These are phyloP conservation scores for Wickerhamiella lipophila DNA, from an alignment of 805 yeast genomes.

Conservation along the genomic window DNA sequence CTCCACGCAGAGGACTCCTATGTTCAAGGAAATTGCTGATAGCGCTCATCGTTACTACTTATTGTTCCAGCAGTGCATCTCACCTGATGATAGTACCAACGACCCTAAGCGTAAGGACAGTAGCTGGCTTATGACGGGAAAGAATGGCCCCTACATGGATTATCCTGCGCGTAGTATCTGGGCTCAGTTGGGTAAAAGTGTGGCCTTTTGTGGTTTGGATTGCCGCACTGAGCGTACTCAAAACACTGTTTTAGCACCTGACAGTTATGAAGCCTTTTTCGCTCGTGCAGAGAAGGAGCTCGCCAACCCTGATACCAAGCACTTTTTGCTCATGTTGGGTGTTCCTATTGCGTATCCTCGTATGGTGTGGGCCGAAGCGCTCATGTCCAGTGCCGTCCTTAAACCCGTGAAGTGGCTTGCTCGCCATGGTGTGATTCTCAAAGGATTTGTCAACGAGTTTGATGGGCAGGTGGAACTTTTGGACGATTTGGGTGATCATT, in stretches of 20 bases:
- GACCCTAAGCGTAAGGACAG: constrained; percentile 34
- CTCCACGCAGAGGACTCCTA: constrained; percentile 54
- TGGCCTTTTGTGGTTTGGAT: constrained; percentile 69
- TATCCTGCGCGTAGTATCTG: constrained; percentile 56
- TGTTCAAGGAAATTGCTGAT: constrained; percentile 61
- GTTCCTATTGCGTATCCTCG: constrained; percentile 94
- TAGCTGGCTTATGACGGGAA: constrained; percentile 50
- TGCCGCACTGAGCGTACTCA: constrained; percentile 83
- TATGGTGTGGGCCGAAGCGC: constrained; percentile 74
- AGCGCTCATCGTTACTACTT: constrained; percentile 75
- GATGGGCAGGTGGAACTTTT: constrained; percentile 85
- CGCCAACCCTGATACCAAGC: constrained; percentile 47
- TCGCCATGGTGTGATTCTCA: constrained; percentile 35
- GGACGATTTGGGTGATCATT: constrained; percentile 90
- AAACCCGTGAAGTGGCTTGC: constrained; percentile 49
- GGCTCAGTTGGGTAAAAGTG: constrained; percentile 59
- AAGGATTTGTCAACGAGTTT: constrained; percentile 76
- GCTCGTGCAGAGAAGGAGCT: constrained; percentile 47
- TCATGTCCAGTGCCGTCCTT: constrained; percentile 44
- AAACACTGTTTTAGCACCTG: constrained; percentile 40
- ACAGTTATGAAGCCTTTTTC: constrained; percentile 52
- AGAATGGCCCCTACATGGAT: constrained; percentile 55
- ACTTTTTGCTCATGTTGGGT: constrained; percentile 71
- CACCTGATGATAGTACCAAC: constrained; percentile 34
- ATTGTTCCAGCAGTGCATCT: constrained; percentile 80